These are phyloP conservation scores for Protomyces macrosporus DNA, from an alignment of 1,139 yeast genomes.

Conservation along the genomic window DNA sequence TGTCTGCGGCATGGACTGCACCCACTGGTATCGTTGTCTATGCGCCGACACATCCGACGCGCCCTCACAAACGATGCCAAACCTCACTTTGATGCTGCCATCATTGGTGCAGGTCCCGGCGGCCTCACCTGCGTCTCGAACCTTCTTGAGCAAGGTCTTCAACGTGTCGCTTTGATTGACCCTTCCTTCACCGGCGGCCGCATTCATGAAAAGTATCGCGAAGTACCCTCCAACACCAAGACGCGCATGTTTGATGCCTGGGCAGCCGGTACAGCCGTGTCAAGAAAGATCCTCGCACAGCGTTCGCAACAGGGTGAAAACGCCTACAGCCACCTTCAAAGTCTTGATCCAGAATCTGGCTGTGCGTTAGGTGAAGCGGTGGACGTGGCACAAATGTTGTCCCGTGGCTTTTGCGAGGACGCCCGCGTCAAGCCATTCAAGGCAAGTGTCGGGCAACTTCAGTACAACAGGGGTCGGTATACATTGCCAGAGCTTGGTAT, in stretches of 20 bases:
- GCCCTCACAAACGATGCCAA: not conserved
- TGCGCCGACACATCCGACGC: not conserved
- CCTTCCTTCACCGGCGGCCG: slow-evolving; percentile 22
- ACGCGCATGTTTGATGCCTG: slow-evolving; percentile 22
- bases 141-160: slow-evolving; percentile 14
- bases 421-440: slow-evolving; percentile 7
- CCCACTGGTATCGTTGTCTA: no score
- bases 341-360: slow-evolving; percentile 11
- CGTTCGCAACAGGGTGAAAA: not conserved
- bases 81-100: slow-evolving; percentile 19
- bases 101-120: slow-evolving; percentile 26
- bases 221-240: slow-evolving; percentile 24
- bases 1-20: no score
- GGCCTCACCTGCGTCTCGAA: slow-evolving; percentile 22
- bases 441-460: not conserved
- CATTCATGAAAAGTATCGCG: slow-evolving; percentile 23
- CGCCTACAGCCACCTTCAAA: slow-evolving; percentile 5
- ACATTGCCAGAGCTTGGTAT: slow-evolving; percentile 9
- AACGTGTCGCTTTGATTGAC: slow-evolving; percentile 14
- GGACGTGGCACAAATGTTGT: slow-evolving; percentile 17
- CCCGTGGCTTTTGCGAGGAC: slow-evolving; percentile 20
- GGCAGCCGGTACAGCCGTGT: slow-evolving; percentile 17
- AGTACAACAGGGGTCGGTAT: not conserved
- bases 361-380: slow-evolving; percentile 14
- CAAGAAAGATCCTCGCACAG: slow-evolving; percentile 9